phyloP scores from a whole-genome alignment of 306 rosid species.

The Quercus dentata region DNA sequence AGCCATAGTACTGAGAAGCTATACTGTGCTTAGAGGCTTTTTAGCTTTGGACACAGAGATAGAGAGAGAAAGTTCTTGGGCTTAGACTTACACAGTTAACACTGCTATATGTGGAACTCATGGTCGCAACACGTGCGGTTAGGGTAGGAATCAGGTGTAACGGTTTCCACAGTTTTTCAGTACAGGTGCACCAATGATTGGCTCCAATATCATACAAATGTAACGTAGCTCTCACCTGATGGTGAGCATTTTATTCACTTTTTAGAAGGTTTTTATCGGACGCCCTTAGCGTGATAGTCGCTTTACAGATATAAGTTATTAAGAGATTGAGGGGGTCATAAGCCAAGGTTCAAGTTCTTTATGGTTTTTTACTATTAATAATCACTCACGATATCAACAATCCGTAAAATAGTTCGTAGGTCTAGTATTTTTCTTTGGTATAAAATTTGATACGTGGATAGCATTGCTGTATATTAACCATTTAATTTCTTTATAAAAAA shows the following conservation, averaged over 20 bases:
- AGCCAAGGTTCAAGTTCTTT: too few relatives aligned
- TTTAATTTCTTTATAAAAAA: too few relatives aligned
- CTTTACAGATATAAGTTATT: too few relatives aligned
- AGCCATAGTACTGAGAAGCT: slow-evolving; percentile 35
- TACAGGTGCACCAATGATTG: background rate
- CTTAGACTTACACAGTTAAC: background rate
- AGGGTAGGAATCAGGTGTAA: slow-evolving; percentile 21
- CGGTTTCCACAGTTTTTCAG: background rate
- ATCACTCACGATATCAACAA: rapidly evolving
- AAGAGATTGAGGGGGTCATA: too few relatives aligned
- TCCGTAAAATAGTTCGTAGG: too few relatives aligned
- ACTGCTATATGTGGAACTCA: slow-evolving; percentile 2
- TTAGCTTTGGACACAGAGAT: background rate
- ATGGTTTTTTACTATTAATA: too few relatives aligned
- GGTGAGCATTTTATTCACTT: background rate
- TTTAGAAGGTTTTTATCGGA: too few relatives aligned
- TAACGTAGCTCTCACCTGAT: background rate
- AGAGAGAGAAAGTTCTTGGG: background rate
- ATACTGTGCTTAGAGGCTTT: background rate
- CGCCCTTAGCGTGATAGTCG: rapidly evolving
- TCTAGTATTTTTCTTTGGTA: too few relatives aligned
- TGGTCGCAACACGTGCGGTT: slow-evolving; percentile 27
- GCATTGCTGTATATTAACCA: too few relatives aligned
- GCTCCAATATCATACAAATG: too few relatives aligned
- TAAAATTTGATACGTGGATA: too few relatives aligned